phyloP scores from a whole-genome alignment of 495 filamentous ascomycete genomes.

The Pyronema domesticum region DNA sequence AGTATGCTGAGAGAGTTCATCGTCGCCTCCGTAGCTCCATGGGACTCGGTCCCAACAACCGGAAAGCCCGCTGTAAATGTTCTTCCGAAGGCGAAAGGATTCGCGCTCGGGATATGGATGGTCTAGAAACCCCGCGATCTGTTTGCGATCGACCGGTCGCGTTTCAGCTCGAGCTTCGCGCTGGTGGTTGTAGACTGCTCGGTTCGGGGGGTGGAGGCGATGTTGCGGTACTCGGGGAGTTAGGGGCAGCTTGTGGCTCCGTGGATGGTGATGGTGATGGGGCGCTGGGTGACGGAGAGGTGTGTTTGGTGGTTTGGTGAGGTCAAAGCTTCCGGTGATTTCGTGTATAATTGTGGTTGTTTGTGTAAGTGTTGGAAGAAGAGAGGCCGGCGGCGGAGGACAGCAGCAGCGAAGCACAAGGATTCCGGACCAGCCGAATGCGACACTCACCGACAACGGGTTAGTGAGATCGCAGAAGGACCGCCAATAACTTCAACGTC shows the following conservation, averaged over 20 bases:
- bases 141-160: neutral
- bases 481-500: neutral
- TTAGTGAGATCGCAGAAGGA: neutral
- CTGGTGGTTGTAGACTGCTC: neutral
- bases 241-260: too few relatives aligned
- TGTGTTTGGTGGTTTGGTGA: too few relatives aligned
- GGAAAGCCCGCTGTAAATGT: too few relatives aligned
- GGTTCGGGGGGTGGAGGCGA: too few relatives aligned
- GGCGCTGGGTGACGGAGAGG: too few relatives aligned
- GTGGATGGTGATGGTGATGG: too few relatives aligned
- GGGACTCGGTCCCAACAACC: slow-evolving; percentile 18
- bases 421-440: neutral
- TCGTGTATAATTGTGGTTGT: too few relatives aligned
- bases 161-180: neutral
- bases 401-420: neutral
- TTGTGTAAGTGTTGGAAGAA: too few relatives aligned
- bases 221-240: too few relatives aligned
- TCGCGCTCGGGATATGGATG: too few relatives aligned
- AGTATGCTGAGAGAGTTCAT: slow-evolving; percentile 99
- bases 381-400: neutral
- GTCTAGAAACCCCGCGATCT: neutral
- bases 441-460: neutral
- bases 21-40: slow-evolving; percentile 41
- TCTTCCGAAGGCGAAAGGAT: too few relatives aligned
- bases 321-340: too few relatives aligned